These are phyloP conservation scores for Corylus avellana DNA, from an alignment of 306 rosid genomes.

Conservation along the genomic window DNA sequence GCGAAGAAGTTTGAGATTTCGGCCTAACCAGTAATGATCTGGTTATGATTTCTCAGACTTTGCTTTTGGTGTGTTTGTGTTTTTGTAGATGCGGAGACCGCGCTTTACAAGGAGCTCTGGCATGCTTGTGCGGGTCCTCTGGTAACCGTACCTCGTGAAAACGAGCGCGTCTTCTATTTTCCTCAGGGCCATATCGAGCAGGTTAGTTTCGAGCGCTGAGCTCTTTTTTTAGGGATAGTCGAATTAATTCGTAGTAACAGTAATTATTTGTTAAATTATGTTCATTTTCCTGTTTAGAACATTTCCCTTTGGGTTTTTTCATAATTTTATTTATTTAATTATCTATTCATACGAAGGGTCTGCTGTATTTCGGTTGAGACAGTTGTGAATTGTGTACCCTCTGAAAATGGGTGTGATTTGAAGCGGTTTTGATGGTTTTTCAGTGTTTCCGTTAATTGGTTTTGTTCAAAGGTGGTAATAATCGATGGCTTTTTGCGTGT, in stretches of 20 bases:
- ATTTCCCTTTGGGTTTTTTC: background rate
- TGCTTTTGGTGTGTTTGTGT: constrained; percentile 12
- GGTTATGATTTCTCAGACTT: background rate
- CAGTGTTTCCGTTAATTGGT: background rate
- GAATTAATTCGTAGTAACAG: no score
- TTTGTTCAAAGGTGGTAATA: background rate
- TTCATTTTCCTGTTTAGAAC: background rate
- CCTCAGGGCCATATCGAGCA: constrained; percentile 99
- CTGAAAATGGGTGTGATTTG: background rate
- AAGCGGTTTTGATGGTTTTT: background rate
- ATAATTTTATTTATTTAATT: background rate
- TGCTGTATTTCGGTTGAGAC: background rate
- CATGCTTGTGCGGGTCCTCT: constrained; percentile 99
- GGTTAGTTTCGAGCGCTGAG: constrained; percentile 37
- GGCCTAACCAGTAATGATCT: background rate
- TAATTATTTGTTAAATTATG: background rate
- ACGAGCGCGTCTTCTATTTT: constrained; percentile 84
- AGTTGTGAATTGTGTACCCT: background rate
- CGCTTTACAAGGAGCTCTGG: constrained; percentile 90
- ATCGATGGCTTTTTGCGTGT: constrained; percentile 13
- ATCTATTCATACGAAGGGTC: background rate
- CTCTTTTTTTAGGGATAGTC: background rate
- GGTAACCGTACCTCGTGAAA: constrained; percentile 79
- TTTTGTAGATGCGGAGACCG: constrained; percentile 63
- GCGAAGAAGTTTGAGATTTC: constrained; percentile 4